Evolutionary conservation across 768 basidiomycete species (phyloP).

Genomic region (Amanita jacksonii): DNA sequence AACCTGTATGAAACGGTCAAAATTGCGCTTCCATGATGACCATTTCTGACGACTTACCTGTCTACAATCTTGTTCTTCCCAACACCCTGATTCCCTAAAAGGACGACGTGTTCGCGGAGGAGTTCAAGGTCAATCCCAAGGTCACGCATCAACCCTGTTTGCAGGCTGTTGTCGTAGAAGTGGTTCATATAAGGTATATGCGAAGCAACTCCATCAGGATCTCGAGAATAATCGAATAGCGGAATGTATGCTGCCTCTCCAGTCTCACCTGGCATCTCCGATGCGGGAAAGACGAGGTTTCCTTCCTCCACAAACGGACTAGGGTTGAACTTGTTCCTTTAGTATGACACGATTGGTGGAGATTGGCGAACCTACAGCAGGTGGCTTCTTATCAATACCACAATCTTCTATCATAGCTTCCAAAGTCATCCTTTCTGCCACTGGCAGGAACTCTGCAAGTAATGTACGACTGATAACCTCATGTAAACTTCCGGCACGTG

Average conservation of each 20-base stretch:
- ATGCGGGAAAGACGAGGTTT: conserved; percentile 36
- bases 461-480: conserved; percentile 38
- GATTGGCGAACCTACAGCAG: conserved; percentile 26
- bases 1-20: conserved; percentile 23
- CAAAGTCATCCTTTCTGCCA: conserved; percentile 45
- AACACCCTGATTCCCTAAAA: conserved; percentile 66
- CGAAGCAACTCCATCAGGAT: conserved; percentile 44
- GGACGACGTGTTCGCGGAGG: conserved; percentile 52
- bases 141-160: conserved; percentile 59
- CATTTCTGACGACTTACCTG: conserved; percentile 25
- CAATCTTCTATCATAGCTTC: conserved; percentile 41
- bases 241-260: conserved; percentile 31
- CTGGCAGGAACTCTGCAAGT: conserved; percentile 52
- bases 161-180: conserved; percentile 62
- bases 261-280: conserved; percentile 24
- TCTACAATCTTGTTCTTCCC: conserved; percentile 68
- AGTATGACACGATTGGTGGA: not conserved
- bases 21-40: not conserved
- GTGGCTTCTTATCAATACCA: conserved; percentile 31
- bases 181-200: conserved; percentile 62
- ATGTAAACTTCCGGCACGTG: conserved; percentile 35
- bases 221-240: conserved; percentile 37
- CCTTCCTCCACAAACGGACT: conserved; percentile 30
- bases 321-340: conserved; percentile 35
- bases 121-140: conserved; percentile 54